Evolutionary conservation across 2,329 filamentous ascomycete species (phyloP), one percentile per base, ranked within the genome.

Genomic region (Xylariales sp.): DNA sequence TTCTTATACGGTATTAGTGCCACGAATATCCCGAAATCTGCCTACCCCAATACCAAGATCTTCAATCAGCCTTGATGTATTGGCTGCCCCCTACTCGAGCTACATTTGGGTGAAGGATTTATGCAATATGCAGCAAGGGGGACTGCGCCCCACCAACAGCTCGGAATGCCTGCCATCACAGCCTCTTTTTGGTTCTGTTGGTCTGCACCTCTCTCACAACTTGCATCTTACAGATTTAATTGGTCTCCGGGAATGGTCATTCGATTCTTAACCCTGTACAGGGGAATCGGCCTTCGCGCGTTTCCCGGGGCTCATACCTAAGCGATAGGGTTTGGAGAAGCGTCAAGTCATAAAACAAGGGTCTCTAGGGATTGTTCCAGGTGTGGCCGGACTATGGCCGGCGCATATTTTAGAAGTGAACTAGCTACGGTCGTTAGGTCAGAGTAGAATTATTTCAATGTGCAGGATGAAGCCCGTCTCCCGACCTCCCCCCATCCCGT

Each of bases 81-180:
- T 23, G 6, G 7, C 50, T 36, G 16, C 34, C 32, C 9, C 32
- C 1, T 53, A 18, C 23, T 23, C 23, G 23, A 23, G 23, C 23
- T 23, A 23, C 23, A 14, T 34, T 36, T n/a, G 50, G 50, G 12
- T 53, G 30, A 36, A 5, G 49, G 16, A 8, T 53, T 8, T 18
- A n/a, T 53, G 50, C 32, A 3, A 34, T n/a, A 53, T 53, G 30
- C 50, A 53, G 50, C 50, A 53, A 53, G 50, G 50, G 50, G 2
- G 5, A 12, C 23, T 36, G 30, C 30, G 50, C 28, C 50, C 50
- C 50, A 53, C 50, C 50, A 53, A 53, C 50, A 53, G n/a, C 5
- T 8, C 30, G 10, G 14, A 36, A 53, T 18, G 50, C 50, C 32
- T 53, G 18, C 32, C 30, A 36, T 36, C 10, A n/a, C 30, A 6